A percentile compares a stretch with the other conserved stretches of the same genome.
Evolutionary conservation across 1,284 basidiomycete genomes (phyloP).

Genomic region (Anthracocystis setariae): DNA sequence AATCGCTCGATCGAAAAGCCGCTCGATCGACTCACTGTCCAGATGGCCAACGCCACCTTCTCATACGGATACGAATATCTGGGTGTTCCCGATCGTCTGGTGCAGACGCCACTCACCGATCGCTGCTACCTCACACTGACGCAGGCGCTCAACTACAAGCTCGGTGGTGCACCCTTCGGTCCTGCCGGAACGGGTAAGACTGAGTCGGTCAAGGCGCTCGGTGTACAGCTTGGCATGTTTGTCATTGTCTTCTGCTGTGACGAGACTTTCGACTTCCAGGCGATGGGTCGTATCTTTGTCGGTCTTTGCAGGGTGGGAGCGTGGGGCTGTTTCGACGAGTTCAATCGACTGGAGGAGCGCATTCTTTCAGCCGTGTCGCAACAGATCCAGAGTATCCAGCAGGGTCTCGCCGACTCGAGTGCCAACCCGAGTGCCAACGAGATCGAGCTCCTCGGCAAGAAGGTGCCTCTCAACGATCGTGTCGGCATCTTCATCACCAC

Average conservation of each 20-base stretch:
- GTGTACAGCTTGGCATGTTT: constrained; percentile 95
- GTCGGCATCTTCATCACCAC: constrained; percentile 97
- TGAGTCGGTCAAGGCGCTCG: constrained; percentile 98
- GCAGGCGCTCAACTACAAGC: constrained; percentile 91
- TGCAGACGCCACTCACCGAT: constrained; percentile 98
- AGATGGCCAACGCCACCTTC: constrained; percentile 90
- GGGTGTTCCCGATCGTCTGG: constrained; percentile 93
- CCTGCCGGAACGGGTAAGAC: constrained; percentile 99
- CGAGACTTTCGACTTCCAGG: constrained; percentile 99
- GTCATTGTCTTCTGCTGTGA: constrained; percentile 99
- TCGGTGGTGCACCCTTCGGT: constrained; percentile 96
- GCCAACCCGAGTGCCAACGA: constrained; percentile 22
- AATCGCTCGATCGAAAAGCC: constrained; percentile 77
- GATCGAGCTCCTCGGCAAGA: constrained; percentile 90
- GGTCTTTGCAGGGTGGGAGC: constrained; percentile 98
- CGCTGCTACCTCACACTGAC: constrained; percentile 95
- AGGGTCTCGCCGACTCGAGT: constrained; percentile 78
- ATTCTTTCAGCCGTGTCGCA: constrained; percentile 98
- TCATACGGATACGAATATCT: constrained; percentile 99
- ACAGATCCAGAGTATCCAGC: constrained; percentile 98
- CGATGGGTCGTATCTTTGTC: constrained; percentile 99
- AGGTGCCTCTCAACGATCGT: constrained; percentile 88
- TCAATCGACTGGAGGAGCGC: constrained; percentile 94
- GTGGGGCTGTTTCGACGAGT: constrained; percentile 72
- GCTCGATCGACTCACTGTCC: constrained; percentile 77